phyloP scores from a whole-genome alignment of 192 early-diverging fungal species.

The Linnemannia schmuckeri region DNA sequence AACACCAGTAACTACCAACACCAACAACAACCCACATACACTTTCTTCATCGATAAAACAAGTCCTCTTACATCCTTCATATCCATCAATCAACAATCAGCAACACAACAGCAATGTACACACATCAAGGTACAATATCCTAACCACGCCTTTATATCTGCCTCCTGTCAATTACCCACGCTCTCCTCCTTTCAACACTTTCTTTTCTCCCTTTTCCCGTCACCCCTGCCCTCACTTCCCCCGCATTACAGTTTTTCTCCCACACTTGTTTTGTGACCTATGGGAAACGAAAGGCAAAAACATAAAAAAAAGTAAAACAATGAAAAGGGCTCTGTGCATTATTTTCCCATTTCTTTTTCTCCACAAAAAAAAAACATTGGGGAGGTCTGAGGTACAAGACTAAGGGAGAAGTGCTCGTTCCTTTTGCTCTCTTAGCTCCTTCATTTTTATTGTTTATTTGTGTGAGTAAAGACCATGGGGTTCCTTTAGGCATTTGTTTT shows the following conservation, averaged over 20 bases:
- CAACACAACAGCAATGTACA: background rate
- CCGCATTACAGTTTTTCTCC: background rate
- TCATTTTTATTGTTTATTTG: background rate
- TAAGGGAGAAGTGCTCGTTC: background rate
- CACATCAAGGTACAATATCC: background rate
- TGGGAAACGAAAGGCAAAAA: background rate
- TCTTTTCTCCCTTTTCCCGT: background rate
- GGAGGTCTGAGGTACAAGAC: background rate
- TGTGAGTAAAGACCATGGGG: too few species aligned
- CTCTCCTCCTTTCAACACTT: background rate
- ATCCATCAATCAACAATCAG: background rate
- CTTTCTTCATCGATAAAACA: too few species aligned
- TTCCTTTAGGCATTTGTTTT: background rate
- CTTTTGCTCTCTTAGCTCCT: background rate
- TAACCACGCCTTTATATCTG: background rate
- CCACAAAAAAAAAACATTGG: constrained; percentile 1
- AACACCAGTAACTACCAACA: background rate
- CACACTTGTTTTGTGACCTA: constrained; percentile 1
- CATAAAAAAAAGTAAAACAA: background rate
- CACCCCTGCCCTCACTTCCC: background rate
- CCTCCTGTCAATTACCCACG: background rate
- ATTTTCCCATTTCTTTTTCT: constrained; percentile 5
- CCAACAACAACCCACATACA: background rate
- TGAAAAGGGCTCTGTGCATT: background rate
- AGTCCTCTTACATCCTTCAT: background rate